Percentiles rank a stretch among this genome's conserved stretches.
phyloP scores from a whole-genome alignment of 2,329 filamentous ascomycete species.

The Penicillium janthinellum region DNA sequence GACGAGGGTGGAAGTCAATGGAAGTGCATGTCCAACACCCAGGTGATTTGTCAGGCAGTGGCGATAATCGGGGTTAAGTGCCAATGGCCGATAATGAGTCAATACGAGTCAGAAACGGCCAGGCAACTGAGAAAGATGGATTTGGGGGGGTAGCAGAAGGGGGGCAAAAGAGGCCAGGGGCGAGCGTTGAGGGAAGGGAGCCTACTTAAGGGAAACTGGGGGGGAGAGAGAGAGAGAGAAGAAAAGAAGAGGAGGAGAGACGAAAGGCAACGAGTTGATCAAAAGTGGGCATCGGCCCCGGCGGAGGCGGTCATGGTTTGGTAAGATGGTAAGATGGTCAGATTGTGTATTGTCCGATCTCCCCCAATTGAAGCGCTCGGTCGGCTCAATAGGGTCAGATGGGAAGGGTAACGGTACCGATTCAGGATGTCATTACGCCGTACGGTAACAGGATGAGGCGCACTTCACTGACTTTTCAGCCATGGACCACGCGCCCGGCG shows the following conservation, averaged over 20 bases:
- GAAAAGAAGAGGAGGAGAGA: slow-evolving; percentile 1
- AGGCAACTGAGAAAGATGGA: background rate
- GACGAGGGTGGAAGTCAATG: slow-evolving; percentile 25
- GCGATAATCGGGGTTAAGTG: slow-evolving; percentile 25
- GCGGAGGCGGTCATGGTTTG: background rate
- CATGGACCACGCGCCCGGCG: background rate
- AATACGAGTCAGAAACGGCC: slow-evolving; percentile 1
- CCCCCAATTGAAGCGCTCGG: too few species aligned
- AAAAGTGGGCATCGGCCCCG: background rate
- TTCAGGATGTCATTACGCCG: background rate
- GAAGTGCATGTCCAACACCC: slow-evolving; percentile 21
- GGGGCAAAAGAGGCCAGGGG: background rate
- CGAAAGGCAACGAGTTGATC: background rate
- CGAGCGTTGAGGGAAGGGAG: background rate
- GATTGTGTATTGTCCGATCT: too few species aligned
- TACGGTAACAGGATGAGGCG: background rate
- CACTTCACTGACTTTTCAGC: background rate
- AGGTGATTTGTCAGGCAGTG: slow-evolving; percentile 28
- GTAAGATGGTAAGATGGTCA: background rate
- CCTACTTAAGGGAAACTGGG: slow-evolving; percentile 1
- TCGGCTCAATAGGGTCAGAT: background rate
- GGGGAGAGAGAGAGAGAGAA: background rate
- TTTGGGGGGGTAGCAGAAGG: background rate
- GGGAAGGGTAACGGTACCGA: background rate
- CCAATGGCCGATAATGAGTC: slow-evolving; percentile 23